Evolutionary conservation across 192 early-diverging fungal genomes (phyloP).

Genomic region (Pecoramyces ruminantium): DNA sequence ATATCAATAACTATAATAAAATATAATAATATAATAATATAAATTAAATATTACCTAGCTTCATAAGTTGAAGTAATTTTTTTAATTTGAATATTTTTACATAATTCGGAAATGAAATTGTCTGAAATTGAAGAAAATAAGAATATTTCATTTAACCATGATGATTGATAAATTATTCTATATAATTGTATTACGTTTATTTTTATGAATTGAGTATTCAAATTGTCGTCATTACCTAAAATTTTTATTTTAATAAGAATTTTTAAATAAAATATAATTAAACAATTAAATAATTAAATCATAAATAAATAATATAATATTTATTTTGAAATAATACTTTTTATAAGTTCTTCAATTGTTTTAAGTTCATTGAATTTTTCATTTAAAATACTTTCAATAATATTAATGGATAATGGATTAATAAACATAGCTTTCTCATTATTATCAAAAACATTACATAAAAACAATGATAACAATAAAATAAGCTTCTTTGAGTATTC

Average conservation of each 20-base stretch:
- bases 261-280: no score
- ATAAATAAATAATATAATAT: no score
- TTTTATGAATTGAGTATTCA: background rate
- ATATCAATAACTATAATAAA: no score
- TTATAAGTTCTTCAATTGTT: background rate
- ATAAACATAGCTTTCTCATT: background rate
- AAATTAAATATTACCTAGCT: background rate
- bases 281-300: no score
- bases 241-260: no score
- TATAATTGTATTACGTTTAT: background rate
- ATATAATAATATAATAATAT: no score
- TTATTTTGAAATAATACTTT: no score
- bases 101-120: background rate
- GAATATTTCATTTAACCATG: background rate
- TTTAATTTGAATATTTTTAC: background rate
- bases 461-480: background rate
- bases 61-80: background rate
- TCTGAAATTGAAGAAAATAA: background rate
- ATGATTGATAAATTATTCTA: background rate
- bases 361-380: background rate
- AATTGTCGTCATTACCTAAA: background rate
- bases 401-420: background rate
- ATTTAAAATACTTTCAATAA: background rate
- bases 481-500: background rate
- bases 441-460: background rate